phyloP scores from a whole-genome alignment of 2,329 filamentous ascomycete genomes.

The Fusarium chuoi region DNA sequence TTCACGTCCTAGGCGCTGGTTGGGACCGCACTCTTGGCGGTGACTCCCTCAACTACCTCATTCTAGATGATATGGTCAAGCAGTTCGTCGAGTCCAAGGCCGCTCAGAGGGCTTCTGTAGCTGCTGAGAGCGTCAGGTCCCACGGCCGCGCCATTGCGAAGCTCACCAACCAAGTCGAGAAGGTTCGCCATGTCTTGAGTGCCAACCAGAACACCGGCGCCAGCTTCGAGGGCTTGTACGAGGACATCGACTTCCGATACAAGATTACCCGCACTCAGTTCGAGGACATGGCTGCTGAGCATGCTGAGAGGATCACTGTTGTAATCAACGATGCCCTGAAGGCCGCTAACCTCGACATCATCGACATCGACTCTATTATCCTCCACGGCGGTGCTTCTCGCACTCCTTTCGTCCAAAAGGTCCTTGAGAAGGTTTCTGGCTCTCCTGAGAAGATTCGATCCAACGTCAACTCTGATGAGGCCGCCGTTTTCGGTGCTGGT shows the following conservation, averaged over 20 bases:
- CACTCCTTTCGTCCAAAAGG: conserved; percentile 93
- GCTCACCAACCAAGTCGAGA: conserved; percentile 92
- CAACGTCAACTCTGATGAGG: conserved; percentile 97
- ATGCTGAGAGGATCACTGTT: conserved; percentile 73
- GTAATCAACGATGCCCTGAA: conserved; percentile 81
- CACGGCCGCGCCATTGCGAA: conserved; percentile 90
- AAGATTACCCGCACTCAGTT: conserved; percentile 84
- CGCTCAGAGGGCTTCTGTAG: conserved; percentile 72
- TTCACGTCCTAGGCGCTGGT: conserved; percentile 85
- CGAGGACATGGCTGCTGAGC: conserved; percentile 77
- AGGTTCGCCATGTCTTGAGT: conserved; percentile 87
- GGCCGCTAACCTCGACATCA: conserved; percentile 75
- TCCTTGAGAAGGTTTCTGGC: conserved; percentile 80
- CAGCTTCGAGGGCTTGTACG: conserved; percentile 88
- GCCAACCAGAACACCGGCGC: conserved; percentile 86
- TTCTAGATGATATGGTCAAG: conserved; percentile 87
- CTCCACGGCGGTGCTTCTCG: conserved; percentile 90
- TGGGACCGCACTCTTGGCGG: conserved; percentile 94
- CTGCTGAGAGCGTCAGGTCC: conserved; percentile 69
- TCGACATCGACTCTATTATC: conserved; percentile 88
- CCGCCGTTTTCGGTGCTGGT: conserved; percentile 93
- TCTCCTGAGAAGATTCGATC: conserved; percentile 82
- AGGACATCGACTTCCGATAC: conserved; percentile 94
- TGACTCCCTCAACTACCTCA: conserved; percentile 86
- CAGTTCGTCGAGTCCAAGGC: conserved; percentile 78